These are phyloP conservation scores for Tricholoma saponaceum DNA, from an alignment of 768 basidiomycete species.

Conservation along the genomic window DNA sequence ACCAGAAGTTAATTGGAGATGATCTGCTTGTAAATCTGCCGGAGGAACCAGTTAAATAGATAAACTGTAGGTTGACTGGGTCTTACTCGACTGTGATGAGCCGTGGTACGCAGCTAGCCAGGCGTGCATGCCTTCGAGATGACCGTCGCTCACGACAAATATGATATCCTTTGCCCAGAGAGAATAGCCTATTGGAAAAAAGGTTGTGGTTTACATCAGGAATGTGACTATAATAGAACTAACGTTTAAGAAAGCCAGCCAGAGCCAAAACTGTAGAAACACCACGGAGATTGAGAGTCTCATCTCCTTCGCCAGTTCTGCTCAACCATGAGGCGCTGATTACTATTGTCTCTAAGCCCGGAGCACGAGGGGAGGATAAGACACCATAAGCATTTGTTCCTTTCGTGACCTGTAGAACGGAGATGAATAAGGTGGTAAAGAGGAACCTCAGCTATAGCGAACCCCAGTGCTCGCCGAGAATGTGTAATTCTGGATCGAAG, in stretches of 20 bases:
- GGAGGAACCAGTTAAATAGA: neutral
- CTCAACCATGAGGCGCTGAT: constrained; percentile 91
- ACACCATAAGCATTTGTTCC: constrained; percentile 85
- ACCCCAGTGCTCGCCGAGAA: constrained; percentile 54
- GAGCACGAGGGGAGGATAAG: constrained; percentile 78
- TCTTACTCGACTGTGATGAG: constrained; percentile 56
- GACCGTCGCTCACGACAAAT: constrained; percentile 84
- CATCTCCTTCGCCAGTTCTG: constrained; percentile 50
- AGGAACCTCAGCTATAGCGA: constrained; percentile 15
- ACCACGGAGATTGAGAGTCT: constrained; percentile 76
- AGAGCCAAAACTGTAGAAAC: constrained; percentile 81
- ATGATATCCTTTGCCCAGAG: constrained; percentile 95
- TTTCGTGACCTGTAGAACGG: constrained; percentile 37
- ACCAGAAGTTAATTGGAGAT: constrained; percentile 66
- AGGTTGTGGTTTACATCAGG: neutral
- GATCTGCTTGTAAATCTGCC: constrained; percentile 63
- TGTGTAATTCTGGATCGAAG: constrained; percentile 66
- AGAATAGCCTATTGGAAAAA: constrained; percentile 56
- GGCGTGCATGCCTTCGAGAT: constrained; percentile 89
- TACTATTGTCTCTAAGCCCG: constrained; percentile 91
- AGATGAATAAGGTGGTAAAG: constrained; percentile 2
- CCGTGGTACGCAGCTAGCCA: constrained; percentile 87
- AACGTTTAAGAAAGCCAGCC: constrained; percentile 83
- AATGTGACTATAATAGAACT: constrained; percentile 11
- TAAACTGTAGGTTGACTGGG: neutral